Conservation (phyloP, 345 rosid genomes). For the Draba incana region DNA sequence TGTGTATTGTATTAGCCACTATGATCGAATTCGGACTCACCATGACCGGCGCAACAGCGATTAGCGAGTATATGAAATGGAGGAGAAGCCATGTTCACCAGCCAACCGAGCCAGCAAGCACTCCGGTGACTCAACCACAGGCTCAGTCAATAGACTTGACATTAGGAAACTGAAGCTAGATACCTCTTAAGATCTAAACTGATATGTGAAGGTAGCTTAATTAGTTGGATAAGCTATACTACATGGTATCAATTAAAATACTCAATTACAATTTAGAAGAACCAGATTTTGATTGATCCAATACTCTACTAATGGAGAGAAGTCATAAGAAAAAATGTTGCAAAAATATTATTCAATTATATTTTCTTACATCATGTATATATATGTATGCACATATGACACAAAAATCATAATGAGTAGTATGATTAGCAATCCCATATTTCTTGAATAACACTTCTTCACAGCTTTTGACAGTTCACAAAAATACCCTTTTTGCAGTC, state of each 20-base stretch:
- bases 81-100: conserved; percentile 38
- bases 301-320: too few relatives aligned
- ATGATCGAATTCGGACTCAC: conserved; percentile 75
- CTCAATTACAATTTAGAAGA: too few relatives aligned
- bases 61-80: conserved; percentile 49
- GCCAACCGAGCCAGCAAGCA: conserved; percentile 14
- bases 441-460: conserved; percentile 41
- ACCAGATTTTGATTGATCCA: too few relatives aligned
- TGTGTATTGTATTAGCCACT: conserved; percentile 73
- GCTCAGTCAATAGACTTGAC: conserved; percentile 22
- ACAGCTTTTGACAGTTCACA: conserved; percentile 36
- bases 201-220: too few relatives aligned
- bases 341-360: not conserved
- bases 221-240: too few relatives aligned
- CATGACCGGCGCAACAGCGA: conserved; percentile 55
- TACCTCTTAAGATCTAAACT: not conserved
- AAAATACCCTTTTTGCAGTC: not conserved
- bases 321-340: not conserved
- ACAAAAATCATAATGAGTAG: conserved; percentile 27
- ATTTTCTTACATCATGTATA: not conserved
- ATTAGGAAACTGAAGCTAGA: conserved; percentile 17
- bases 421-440: conserved; percentile 34
- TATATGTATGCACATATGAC: conserved; percentile 31
- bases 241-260: too few relatives aligned
- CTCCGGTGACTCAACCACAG: conserved; percentile 25